A percentile compares a stretch with the other conserved stretches of the same genome.
These are phyloP conservation scores for Dillenia suffruticosa DNA, from an alignment of 164 flowering plant species.

Conservation along the genomic window DNA sequence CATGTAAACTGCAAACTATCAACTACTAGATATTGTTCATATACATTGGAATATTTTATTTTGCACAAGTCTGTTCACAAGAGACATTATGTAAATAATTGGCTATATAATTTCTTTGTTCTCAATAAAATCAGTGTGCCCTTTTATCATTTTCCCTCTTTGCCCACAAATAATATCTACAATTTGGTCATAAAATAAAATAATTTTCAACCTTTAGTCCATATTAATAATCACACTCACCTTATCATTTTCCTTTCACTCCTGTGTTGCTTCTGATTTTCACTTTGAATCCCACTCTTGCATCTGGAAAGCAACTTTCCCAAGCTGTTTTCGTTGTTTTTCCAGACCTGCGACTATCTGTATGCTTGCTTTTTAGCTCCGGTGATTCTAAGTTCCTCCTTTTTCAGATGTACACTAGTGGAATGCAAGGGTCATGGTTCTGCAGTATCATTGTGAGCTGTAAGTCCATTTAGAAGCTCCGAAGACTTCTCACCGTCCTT, in stretches of 20 bases:
- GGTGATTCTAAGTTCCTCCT: constrained; percentile 20
- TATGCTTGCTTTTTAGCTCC: constrained; percentile 11
- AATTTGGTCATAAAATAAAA: no score
- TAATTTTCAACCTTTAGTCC: no score
- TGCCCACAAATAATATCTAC: no score
- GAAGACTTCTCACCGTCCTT: constrained; percentile 46
- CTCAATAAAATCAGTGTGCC: no score
- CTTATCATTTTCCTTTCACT: neutral
- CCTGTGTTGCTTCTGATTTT: neutral
- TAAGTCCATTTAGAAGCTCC: constrained; percentile 20
- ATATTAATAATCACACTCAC: neutral
- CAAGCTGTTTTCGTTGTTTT: constrained; percentile 51
- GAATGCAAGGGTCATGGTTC: constrained; percentile 38
- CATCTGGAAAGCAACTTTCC: constrained; percentile 54
- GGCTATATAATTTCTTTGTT: no score
- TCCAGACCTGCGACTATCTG: constrained; percentile 24
- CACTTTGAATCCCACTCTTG: constrained; percentile 28
- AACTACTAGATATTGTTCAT: no score
- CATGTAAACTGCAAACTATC: no score
- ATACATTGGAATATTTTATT: no score
- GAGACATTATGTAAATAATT: no score
- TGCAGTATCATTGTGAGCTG: constrained; percentile 12
- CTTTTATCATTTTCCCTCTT: no score
- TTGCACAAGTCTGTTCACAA: no score
- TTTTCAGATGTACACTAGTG: constrained; percentile 23